Conservation (phyloP, 352 stramenopile species). For the Phytophthora gonapodyides region DNA sequence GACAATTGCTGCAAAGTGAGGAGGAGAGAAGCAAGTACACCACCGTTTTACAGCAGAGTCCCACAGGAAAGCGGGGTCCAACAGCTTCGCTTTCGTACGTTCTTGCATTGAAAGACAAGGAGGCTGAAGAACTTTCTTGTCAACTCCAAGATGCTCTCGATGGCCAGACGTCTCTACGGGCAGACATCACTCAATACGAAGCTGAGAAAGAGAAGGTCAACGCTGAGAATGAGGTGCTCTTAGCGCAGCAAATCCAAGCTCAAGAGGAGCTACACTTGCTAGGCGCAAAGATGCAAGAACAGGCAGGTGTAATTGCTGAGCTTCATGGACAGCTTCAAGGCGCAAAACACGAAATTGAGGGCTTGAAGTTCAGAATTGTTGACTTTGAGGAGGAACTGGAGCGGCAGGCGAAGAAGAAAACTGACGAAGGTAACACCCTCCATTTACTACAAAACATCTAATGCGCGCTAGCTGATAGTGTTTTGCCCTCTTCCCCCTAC, state of each 20-base stretch:
- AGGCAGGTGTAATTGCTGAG: slow-evolving; percentile 13
- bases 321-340: slow-evolving; percentile 31
- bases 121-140: slow-evolving; percentile 33
- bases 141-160: slow-evolving; percentile 20
- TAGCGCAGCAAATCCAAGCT: not conserved
- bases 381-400: slow-evolving; percentile 56
- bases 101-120: slow-evolving; percentile 60
- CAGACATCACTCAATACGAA: slow-evolving; percentile 13
- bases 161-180: slow-evolving; percentile 8
- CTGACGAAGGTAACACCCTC: slow-evolving; percentile 38
- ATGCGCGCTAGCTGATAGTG: slow-evolving; percentile 8
- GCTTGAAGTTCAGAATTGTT: slow-evolving; percentile 34
- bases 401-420: slow-evolving; percentile 39
- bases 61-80: slow-evolving; percentile 35
- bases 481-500: not conserved
- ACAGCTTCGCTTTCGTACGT: slow-evolving; percentile 43
- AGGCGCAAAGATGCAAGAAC: slow-evolving; percentile 11
- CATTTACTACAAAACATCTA: not conserved
- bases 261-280: slow-evolving; percentile 9
- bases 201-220: slow-evolving; percentile 2
- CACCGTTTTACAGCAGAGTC: slow-evolving; percentile 43
- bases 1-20: slow-evolving; percentile 53
- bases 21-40: slow-evolving; percentile 58
- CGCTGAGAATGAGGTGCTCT: slow-evolving; percentile 23
- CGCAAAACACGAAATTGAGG: slow-evolving; percentile 26